phyloP scores from a whole-genome alignment of 805 yeast genomes.

The Barnettozyma californica region DNA sequence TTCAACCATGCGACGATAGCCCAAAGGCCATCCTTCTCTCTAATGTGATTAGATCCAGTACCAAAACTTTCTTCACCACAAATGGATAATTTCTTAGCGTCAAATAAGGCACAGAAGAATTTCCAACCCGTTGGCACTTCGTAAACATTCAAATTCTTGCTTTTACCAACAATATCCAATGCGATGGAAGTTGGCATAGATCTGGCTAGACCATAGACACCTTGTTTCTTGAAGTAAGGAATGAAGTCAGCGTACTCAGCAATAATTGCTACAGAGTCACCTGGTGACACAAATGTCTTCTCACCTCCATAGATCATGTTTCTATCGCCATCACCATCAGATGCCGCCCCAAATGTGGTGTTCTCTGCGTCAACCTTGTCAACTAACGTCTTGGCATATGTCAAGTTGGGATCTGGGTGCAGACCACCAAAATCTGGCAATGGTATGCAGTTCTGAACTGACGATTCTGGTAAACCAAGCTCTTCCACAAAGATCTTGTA shows the following conservation, averaged over 20 bases:
- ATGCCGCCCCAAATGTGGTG: slow-evolving; percentile 94
- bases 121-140: slow-evolving; percentile 99
- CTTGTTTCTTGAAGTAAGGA: slow-evolving; percentile 85
- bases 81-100: slow-evolving; percentile 85
- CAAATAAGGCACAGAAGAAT: slow-evolving; percentile 93
- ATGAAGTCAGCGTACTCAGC: slow-evolving; percentile 88
- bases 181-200: slow-evolving; percentile 98
- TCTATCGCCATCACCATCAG: slow-evolving; percentile 99
- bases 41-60: slow-evolving; percentile 94
- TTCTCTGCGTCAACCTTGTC: slow-evolving; percentile 74
- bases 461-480: slow-evolving; percentile 64
- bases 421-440: slow-evolving; percentile 92
- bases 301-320: slow-evolving; percentile 97
- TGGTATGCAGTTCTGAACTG: slow-evolving; percentile 77
- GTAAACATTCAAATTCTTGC: slow-evolving; percentile 67
- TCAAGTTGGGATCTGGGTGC: slow-evolving; percentile 96
- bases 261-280: slow-evolving; percentile 96
- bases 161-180: slow-evolving; percentile 82
- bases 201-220: slow-evolving; percentile 90
- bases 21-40: slow-evolving; percentile 98
- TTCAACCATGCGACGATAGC: slow-evolving; percentile 97
- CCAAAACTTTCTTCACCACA: slow-evolving; percentile 99
- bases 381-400: slow-evolving; percentile 87
- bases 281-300: slow-evolving; percentile 87
- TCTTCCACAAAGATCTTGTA: slow-evolving; percentile 76